Percentiles rank a stretch among this genome's conserved stretches.
Conservation (phyloP, 805 yeast species). For the Metschnikowia aberdeeniae region DNA sequence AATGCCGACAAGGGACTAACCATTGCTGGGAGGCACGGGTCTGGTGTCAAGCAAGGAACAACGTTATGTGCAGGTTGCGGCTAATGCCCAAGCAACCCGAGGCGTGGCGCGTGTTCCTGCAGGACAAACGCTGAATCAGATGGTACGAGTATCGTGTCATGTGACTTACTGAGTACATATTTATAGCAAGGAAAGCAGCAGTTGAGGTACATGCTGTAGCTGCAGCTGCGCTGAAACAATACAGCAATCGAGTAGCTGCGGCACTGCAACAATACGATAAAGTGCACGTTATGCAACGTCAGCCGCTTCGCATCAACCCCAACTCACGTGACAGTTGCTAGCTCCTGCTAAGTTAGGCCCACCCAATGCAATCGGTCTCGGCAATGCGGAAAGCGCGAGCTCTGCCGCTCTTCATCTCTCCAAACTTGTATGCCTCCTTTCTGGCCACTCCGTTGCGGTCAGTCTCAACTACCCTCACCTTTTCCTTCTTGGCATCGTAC, state of each 20-base stretch:
- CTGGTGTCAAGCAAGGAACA: neutral
- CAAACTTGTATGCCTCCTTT: constrained; percentile 59
- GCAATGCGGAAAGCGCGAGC: constrained; percentile 76
- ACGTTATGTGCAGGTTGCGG: neutral
- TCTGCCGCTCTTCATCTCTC: constrained; percentile 75
- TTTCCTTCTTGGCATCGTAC: constrained; percentile 69
- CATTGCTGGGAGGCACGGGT: constrained; percentile 4
- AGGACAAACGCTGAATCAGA: too few relatives aligned
- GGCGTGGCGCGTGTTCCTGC: neutral
- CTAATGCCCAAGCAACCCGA: neutral
- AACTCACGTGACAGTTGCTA: too few relatives aligned
- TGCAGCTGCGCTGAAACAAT: too few relatives aligned
- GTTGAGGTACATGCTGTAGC: too few relatives aligned
- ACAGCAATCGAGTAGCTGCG: too few relatives aligned
- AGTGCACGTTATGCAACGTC: too few relatives aligned
- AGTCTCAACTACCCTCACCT: constrained; percentile 63
- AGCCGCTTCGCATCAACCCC: too few relatives aligned
- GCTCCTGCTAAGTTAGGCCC: too few relatives aligned
- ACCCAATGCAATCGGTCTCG: constrained; percentile 62
- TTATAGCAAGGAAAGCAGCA: too few relatives aligned
- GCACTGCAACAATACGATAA: too few relatives aligned
- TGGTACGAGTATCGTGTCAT: neutral
- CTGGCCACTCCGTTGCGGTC: constrained; percentile 48
- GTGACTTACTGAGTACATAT: neutral
- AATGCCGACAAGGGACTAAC: neutral